A percentile compares a stretch with the other conserved stretches of the same genome.
Conservation (phyloP, 306 rosid species). For the Acacia confusa region DNA sequence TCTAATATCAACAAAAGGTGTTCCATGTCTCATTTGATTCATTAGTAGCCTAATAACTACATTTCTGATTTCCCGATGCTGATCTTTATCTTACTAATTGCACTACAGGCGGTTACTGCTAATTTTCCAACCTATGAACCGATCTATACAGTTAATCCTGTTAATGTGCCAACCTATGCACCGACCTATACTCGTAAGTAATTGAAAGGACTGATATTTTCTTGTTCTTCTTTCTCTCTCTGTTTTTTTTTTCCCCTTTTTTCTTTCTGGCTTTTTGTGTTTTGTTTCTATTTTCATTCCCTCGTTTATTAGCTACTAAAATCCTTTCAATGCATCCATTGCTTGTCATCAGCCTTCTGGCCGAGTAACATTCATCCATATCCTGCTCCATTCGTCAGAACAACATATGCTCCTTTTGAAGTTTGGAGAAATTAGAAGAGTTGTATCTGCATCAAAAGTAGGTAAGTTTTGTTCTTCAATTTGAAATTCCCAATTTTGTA, state of each 20-base stretch:
- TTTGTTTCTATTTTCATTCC: neutral
- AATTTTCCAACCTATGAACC: neutral
- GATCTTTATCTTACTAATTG: conserved; percentile 18
- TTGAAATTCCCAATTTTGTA: neutral
- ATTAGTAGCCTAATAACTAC: neutral
- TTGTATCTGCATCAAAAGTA: neutral
- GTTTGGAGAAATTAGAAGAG: neutral
- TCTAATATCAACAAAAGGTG: conserved; percentile 60
- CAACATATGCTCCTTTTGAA: neutral
- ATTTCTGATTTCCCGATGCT: neutral
- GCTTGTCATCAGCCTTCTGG: neutral
- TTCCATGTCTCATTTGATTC: conserved; percentile 18
- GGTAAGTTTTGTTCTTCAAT: conserved; percentile 8
- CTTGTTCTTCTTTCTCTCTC: neutral
- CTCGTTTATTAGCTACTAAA: neutral
- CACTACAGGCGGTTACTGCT: conserved; percentile 49
- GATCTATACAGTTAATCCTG: neutral
- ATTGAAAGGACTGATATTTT: neutral
- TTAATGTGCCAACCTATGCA: neutral
- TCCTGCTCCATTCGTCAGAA: neutral
- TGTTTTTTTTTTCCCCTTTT: neutral
- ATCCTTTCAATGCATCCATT: conserved; percentile 1
- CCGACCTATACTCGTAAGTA: conserved; percentile 36
- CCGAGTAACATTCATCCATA: neutral
- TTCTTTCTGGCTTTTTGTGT: neutral